These are phyloP conservation scores for Emydomyces testavorans DNA, from an alignment of 2,329 filamentous ascomycete species.

Conservation along the genomic window DNA sequence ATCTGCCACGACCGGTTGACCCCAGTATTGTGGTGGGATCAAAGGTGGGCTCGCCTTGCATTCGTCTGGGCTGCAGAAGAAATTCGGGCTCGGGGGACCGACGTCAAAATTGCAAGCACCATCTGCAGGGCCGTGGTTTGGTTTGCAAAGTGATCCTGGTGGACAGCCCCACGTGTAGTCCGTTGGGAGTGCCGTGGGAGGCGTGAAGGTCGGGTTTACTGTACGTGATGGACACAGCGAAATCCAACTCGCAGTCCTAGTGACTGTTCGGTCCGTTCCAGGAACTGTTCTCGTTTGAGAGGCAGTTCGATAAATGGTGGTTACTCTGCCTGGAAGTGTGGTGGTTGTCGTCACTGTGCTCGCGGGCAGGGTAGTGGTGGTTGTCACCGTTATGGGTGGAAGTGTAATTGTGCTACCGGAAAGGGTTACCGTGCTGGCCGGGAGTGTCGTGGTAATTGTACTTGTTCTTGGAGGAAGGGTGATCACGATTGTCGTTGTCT, in stretches of 20 bases:
- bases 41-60: conserved; percentile 29
- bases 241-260: conserved; percentile 12
- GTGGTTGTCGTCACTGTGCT: conserved; percentile 16
- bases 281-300: conserved; percentile 15
- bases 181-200: conserved; percentile 19
- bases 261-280: conserved; percentile 6
- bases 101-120: conserved; percentile 32
- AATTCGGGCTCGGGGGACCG: conserved; percentile 31
- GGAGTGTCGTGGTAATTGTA: conserved; percentile 8
- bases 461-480: conserved; percentile 8
- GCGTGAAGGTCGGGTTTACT: conserved; percentile 25
- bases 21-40: conserved; percentile 22
- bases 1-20: conserved; percentile 18
- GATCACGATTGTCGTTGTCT: conserved; percentile 8
- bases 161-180: conserved; percentile 33
- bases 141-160: conserved; percentile 35
- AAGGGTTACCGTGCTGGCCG: conserved; percentile 15
- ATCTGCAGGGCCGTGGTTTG: conserved; percentile 21
- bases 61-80: conserved; percentile 31
- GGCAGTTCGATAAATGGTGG: conserved; percentile 12
- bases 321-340: conserved; percentile 15
- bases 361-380: conserved; percentile 17
- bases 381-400: conserved; percentile 12
- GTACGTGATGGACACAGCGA: conserved; percentile 24
- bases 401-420: conserved; percentile 13